Conservation (phyloP, 1,139 yeast species). For the Sugiyamaella pinicola region DNA sequence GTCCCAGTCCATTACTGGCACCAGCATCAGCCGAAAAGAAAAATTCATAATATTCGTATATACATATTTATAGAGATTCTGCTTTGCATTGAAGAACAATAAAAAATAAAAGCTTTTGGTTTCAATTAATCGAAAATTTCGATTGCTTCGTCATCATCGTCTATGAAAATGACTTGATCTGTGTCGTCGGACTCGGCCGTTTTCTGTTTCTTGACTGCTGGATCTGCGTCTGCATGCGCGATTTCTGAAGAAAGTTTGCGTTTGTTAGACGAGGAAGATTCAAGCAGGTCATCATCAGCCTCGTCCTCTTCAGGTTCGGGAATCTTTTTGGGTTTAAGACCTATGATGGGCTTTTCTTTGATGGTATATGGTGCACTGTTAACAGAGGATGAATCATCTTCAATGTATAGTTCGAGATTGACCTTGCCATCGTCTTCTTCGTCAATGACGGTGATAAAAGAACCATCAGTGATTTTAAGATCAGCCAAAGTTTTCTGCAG, state of each 20-base stretch:
- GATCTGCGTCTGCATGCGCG: neutral
- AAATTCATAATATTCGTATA: conserved; percentile 6
- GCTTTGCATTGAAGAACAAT: neutral
- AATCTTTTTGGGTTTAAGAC: conserved; percentile 25
- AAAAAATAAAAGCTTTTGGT: neutral
- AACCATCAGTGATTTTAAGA: conserved; percentile 61
- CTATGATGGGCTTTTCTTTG: conserved; percentile 25
- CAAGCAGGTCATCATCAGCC: conserved; percentile 20
- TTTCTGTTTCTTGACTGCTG: neutral
- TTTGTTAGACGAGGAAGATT: conserved; percentile 6
- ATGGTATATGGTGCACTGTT: conserved; percentile 24
- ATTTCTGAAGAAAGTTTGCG: neutral
- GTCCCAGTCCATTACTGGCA: conserved; percentile 5
- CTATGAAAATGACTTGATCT: conserved; percentile 31
- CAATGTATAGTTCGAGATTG: conserved; percentile 66
- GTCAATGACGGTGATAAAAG: conserved; percentile 70
- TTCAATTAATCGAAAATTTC: conserved; percentile 32
- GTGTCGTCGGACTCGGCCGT: conserved; percentile 18
- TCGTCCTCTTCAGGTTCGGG: conserved; percentile 12
- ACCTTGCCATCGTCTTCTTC: conserved; percentile 64
- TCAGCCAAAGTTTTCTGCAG: conserved; percentile 51
- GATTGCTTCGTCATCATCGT: conserved; percentile 37
- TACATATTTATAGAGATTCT: conserved; percentile 4
- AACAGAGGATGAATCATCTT: conserved; percentile 19
- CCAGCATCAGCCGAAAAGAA: conserved; percentile 6